Evolutionary conservation across 805 yeast genomes (phyloP), one percentile per base, ranked within the genome.

Genomic region (Spathaspora girioi): DNA sequence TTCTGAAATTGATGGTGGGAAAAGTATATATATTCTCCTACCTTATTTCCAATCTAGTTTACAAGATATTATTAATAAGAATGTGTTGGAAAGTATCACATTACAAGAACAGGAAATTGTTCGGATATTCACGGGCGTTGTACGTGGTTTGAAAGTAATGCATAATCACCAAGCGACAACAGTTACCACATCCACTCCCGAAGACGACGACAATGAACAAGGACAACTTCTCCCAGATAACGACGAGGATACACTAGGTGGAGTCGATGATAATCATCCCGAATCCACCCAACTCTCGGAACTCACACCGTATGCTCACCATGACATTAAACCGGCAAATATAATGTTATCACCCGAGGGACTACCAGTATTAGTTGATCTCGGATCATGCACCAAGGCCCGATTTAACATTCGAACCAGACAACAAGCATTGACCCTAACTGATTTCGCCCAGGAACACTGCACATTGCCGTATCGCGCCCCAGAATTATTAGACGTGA

Each of bases 251-350:
- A 35, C 40, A 7, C 40, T 35, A 3, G 40, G 15, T 35, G 40
- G 40, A 15, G 14, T 35, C 2, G 73, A 65, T 3, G 72, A 64
- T 12, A 74, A 64, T 38, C 72, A 66, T 10, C 69, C 57, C 27
- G 62, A 55, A 9, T 40, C 46, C 26, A 41, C 50, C 20, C 15
- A 32, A n/a, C 26, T 42, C 20, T 9, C 27, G 2, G 44, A 32
- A 10, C 14, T 38, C 32, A 72, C 79, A 3, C 87, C 93, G 3
- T 90, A 80, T 65, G 93, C 96, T 0, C 97, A 92, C 65, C 70
- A 91, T 51, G 97, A 92, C 64, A 70, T 92, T 50, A 92, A 89
- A 63, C 97, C 97, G 0, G 96, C 94, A 1, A 92, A 89, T 62
- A 81, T 91, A 15, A 86, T 92, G 92, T 69, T 91, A 5, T 77